Base-by-base conservation (phyloP, 768 basidiomycete genomes). In the Lactarius akahatsu region DNA sequence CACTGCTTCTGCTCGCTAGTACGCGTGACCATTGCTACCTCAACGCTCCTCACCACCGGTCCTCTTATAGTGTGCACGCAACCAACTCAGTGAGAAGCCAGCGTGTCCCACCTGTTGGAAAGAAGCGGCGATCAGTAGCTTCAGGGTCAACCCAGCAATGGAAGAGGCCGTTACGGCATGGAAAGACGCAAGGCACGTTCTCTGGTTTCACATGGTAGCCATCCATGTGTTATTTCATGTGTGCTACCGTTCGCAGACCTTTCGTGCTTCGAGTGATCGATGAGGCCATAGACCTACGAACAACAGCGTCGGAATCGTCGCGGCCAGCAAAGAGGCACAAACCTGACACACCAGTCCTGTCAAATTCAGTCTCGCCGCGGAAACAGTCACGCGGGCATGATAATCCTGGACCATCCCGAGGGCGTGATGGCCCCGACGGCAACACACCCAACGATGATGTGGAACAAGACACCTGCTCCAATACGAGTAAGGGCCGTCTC, bases 1-100 rank as follows among this genome's bases (percentile, higher is more conserved):
- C 80, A 81, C 64, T 75, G 76, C 3, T 81, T 80, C 72, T 81
- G 80, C 71, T 76, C 74, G 26, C 69, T 76, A 54, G 76, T 77
- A 61, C 63, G 73, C 68, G 32, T 26, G 41, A 56, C 23, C 50
- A 11, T 57, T 45, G 41, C 52, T 30, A 6, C 23, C 23, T 54
- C n/a, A 15, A 41, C n/a, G 11, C 18, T 28, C 45, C 62, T 56
- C 43, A 34, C 68, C 62, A 54, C 57, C 16, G 41, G 59, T 47
- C 20, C 61, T 56, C 57, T 47, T 57, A 47, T 59, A 80, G 80
- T 80, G 80, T 69, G 77, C 78, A n/a, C 71, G 78, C 38, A 75
- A 73, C 34, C 75, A 75, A 16, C 62, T 80, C 45, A 70, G 73
- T 34, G 71, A 69, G 18, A 73, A 74, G 56, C 77, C 77, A 65